These are phyloP conservation scores for Ophiostoma novo-ulmi DNA, from an alignment of 2,329 filamentous ascomycete species.

Conservation along the genomic window DNA sequence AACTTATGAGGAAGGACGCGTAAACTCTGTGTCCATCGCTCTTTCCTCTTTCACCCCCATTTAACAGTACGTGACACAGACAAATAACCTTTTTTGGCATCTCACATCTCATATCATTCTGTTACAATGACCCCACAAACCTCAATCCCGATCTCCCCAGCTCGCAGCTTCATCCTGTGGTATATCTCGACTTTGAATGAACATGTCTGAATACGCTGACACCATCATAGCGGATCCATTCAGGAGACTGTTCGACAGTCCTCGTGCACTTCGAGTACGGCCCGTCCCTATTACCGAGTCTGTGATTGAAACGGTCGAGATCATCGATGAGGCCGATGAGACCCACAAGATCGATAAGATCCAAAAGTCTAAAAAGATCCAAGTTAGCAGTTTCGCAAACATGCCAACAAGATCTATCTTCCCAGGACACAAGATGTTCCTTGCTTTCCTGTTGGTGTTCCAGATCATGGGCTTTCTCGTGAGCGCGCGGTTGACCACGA, in stretches of 20 bases:
- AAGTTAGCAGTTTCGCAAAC: neutral
- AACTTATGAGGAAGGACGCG: neutral
- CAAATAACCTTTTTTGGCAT: neutral
- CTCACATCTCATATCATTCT: neutral
- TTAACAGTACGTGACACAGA: neutral
- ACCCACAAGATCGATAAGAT: neutral
- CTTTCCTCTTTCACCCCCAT: neutral
- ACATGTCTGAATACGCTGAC: conserved; percentile 2
- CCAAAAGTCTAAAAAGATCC: no score
- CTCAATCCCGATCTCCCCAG: neutral
- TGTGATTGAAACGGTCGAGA: neutral
- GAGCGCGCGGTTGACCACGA: neutral
- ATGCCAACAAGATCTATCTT: neutral
- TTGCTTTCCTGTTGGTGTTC: conserved; percentile 10
- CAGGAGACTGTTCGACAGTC: neutral
- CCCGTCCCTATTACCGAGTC: neutral
- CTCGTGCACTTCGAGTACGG: no score
- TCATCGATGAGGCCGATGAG: neutral
- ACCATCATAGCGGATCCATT: conserved; percentile 8
- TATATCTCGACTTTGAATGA: neutral
- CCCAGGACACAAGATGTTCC: conserved; percentile 10
- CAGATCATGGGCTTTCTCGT: conserved; percentile 15
- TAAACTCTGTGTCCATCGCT: neutral
- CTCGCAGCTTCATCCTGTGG: neutral
- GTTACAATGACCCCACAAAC: neutral